phyloP scores from a whole-genome alignment of 345 rosid genomes.

The Xanthoceras sorbifolium region DNA sequence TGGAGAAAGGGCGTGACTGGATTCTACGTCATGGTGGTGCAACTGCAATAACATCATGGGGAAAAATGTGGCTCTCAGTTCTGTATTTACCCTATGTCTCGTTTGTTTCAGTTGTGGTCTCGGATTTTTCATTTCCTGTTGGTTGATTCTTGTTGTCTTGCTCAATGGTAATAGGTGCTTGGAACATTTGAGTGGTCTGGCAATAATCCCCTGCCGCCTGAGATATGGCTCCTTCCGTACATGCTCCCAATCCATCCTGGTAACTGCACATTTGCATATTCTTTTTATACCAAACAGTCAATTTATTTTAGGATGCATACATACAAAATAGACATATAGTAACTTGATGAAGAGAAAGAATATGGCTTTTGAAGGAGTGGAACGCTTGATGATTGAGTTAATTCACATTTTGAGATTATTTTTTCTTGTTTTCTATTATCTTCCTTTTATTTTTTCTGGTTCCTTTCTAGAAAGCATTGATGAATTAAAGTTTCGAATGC shows the following conservation, averaged over 20 bases:
- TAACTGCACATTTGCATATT: constrained; percentile 28
- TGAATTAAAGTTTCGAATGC: background rate
- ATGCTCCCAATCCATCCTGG: constrained; percentile 89
- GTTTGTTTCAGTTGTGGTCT: constrained; percentile 13
- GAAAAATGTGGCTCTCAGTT: constrained; percentile 99
- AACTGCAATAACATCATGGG: constrained; percentile 89
- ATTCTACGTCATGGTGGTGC: constrained; percentile 92
- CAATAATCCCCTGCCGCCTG: constrained; percentile 96
- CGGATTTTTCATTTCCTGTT: constrained; percentile 7
- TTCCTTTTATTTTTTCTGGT: background rate
- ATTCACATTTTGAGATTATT: background rate
- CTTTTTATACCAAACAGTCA: background rate
- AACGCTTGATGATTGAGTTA: background rate
- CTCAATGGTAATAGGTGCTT: constrained; percentile 61
- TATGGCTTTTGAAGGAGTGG: background rate
- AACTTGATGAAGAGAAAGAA: constrained; percentile 1
- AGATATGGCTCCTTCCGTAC: constrained; percentile 97
- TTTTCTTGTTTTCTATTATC: background rate
- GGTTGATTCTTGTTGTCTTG: constrained; percentile 26
- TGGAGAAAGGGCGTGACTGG: constrained; percentile 89
- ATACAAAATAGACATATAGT: background rate
- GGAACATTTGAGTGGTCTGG: constrained; percentile 98
- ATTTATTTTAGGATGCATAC: background rate
- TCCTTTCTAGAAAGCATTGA: background rate
- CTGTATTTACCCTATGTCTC: constrained; percentile 29